Evolutionary conservation across 2,329 filamentous ascomycete species (phyloP).

Genomic region (Fusarium nematophilum): DNA sequence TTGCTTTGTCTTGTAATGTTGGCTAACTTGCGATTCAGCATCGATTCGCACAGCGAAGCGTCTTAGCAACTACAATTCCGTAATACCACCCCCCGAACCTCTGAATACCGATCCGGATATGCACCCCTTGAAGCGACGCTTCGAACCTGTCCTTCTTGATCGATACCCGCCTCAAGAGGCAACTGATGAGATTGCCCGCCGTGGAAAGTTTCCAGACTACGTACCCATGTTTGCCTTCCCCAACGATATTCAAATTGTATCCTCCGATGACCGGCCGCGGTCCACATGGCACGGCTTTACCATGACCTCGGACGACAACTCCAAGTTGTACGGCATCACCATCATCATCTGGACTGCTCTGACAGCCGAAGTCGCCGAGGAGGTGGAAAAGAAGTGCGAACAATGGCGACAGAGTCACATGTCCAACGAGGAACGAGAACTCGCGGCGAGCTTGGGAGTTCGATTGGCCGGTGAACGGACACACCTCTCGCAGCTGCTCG

Average conservation of each 20-base stretch:
- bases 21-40: constrained; percentile 54
- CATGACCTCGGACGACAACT: constrained; percentile 94
- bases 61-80: constrained; percentile 97
- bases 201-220: constrained; percentile 94
- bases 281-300: constrained; percentile 99
- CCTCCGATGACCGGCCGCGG: constrained; percentile 89
- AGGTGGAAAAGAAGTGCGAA: constrained; percentile 85
- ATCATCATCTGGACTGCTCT: constrained; percentile 94
- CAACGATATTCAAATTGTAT: constrained; percentile 97
- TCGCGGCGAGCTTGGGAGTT: constrained; percentile 91
- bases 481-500: constrained; percentile 87
- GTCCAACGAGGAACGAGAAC: constrained; percentile 89
- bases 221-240: constrained; percentile 99
- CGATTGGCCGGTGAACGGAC: constrained; percentile 88
- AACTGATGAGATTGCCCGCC: constrained; percentile 80
- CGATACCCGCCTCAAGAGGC: constrained; percentile 89
- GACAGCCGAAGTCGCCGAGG: constrained; percentile 82
- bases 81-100: constrained; percentile 93
- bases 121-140: constrained; percentile 93
- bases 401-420: constrained; percentile 87
- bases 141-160: constrained; percentile 96
- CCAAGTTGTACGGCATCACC: constrained; percentile 91
- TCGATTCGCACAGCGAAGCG: constrained; percentile 83
- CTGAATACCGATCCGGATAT: constrained; percentile 90
- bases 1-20: neutral